Evolutionary conservation across 257 asterid genomes (phyloP), one percentile per base, ranked within the genome.

Genomic region (Solanum pinnatisectum): DNA sequence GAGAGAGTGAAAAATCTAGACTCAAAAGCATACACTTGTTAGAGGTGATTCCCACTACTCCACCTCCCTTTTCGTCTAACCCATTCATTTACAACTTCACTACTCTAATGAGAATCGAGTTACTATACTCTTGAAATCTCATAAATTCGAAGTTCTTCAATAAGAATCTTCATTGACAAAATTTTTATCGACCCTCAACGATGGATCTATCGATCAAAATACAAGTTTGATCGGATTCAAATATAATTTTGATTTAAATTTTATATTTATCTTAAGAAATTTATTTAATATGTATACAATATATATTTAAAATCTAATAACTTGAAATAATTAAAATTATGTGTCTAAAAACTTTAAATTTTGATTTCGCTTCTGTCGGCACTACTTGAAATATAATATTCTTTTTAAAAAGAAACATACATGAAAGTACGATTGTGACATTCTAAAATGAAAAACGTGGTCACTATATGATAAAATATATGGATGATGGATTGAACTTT

Each of bases 331-430:
- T 2, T 27, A 30, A 14, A 14, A 8, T 0, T 70, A 2, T 30
- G 4, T 4, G 35, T 18, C 1, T 3, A 30, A 30, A 30, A 70
- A 30, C 0, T 14, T 72, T 0, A 36, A 35, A 73, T 73, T 73
- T 8, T 0, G 3, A 36, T 22, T 74, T 7, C 3, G 0, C 1
- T 0, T 22, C 10, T 1, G 0, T 2, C 82, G 20, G 0, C 30
- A 20, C 65, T 18, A 56, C 5, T 3, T 71, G 4, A 71, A 30
- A 15, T 14, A 25, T 30, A 30, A 70, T 52, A 6, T 8, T 2
- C 1, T 72, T 33, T 33, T 32, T 4, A 0, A 0, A 52, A 16
- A 52, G n/a, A 52, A 52, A 72, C 14, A 32, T 18, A 33, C 27
- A 73, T 74, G 46, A 22, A 78, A 79, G 39, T 79, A 79, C 39